Base-by-base conservation (phyloP, 768 basidiomycete genomes). In the Tulasnella sp. region DNA sequence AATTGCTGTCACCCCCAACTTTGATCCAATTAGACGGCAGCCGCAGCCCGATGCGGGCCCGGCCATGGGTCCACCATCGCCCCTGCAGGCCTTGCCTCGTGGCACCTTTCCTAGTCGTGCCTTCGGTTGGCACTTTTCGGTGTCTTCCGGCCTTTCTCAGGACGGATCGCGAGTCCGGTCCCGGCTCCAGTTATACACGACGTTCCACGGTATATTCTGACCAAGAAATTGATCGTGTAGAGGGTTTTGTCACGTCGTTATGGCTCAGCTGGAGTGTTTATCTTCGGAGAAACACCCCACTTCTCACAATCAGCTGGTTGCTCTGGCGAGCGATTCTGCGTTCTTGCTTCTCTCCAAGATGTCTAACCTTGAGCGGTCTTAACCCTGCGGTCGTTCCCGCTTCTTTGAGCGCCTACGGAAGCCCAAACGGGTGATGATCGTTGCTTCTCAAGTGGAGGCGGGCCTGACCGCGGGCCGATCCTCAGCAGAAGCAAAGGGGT, bases 91-190 rank as follows among this genome's bases (percentile, higher is more conserved):
- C 64, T 69, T 34, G 64, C 64, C 64, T 69, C 64, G 64, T 69
- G 64, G 64, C 64, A 34, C 28, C 64, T 9, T 34, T 69, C 64
- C 3, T 37, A 31, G 16, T 69, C 54, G 54, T 54, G 54, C 54
- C 64, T 69, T 69, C 64, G 64, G 64, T 69, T 69, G 64, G 64
- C 64, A 69, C 64, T 37, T 69, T 69, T 69, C 64, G 64, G 64
- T 69, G 64, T 69, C 64, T 69, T 69, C 64, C 64, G 64, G 64
- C 64, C 18, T 69, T 69, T 69, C 64, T 69, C 34, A 69, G 64
- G 64, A 69, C 64, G 64, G 64, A 69, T 69, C 64, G 64, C 64
- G 64, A 69, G 64, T 69, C 64, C 64, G 64, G 64, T 37, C 64
- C 64, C 64, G 34, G 64, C 64, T 69, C 31, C 58, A 28, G 24